Evolutionary conservation across 2,329 filamentous ascomycete genomes (phyloP).

Genomic region (Paramyrothecium roridum): DNA sequence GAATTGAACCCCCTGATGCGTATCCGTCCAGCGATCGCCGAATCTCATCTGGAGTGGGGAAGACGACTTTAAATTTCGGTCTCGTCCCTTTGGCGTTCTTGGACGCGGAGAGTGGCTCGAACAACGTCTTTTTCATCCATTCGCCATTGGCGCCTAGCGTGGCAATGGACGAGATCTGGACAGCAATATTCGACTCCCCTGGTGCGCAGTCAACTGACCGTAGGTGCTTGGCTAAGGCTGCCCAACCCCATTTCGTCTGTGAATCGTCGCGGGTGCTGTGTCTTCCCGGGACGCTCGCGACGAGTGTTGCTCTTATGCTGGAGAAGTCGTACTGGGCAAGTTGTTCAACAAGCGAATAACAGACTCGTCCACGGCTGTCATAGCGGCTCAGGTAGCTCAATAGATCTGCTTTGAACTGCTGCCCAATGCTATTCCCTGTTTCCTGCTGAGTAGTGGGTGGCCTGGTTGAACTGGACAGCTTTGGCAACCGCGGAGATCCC

Average conservation of each 20-base stretch:
- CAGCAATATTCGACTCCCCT: conserved; percentile 46
- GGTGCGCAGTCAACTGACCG: conserved; percentile 44
- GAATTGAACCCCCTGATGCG: conserved; percentile 72
- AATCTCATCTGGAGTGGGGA: conserved; percentile 78
- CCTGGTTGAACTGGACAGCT: conserved; percentile 18
- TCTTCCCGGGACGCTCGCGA: conserved; percentile 75
- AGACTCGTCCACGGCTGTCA: conserved; percentile 52
- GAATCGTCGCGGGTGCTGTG: conserved; percentile 47
- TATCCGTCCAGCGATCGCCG: conserved; percentile 76
- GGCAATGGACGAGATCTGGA: conserved; percentile 78
- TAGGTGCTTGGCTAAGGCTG: conserved; percentile 60
- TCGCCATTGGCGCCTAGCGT: conserved; percentile 67
- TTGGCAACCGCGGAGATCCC: conserved; percentile 68
- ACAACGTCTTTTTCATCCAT: conserved; percentile 69
- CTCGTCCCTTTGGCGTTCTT: conserved; percentile 11
- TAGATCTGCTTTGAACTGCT: conserved; percentile 72
- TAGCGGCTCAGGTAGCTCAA: conserved; percentile 71
- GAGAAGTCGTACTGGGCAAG: conserved; percentile 68
- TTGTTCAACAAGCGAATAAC: conserved; percentile 51
- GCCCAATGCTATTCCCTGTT: conserved; percentile 51
- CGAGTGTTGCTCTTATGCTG: conserved; percentile 62
- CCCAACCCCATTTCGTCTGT: conserved; percentile 74
- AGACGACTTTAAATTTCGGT: conserved; percentile 68
- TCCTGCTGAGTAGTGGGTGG: conserved; percentile 4
- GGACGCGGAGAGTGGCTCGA: conserved; percentile 42